Base-by-base conservation (phyloP, 2,329 filamentous ascomycete species). In the Chrysosporium queenslandicum region DNA sequence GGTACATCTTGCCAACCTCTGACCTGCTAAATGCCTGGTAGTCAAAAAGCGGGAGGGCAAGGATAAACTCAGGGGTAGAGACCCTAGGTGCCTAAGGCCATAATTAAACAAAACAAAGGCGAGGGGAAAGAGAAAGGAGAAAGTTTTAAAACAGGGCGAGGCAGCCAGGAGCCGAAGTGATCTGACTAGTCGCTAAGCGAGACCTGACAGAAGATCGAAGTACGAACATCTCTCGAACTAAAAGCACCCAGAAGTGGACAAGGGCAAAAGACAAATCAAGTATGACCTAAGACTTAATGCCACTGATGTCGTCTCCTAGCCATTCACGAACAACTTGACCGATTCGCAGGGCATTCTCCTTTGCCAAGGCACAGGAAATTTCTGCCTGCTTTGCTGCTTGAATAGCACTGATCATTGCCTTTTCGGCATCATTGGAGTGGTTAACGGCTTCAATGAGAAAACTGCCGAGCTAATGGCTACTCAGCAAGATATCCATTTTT, bases 401-500 rank as follows among this genome's bases (percentile, higher is more conserved):
- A 25, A 58, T 52, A 16, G 58, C 58, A 4, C 46, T 52, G 5
- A 60, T 45, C 58, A 60, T 60, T n/a, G 58, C 52, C 34, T 56
- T 56, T 23, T 60, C 57, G 0, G 58, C 58, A 37, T 60, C 57
- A 36, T 60, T 55, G n/a, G 55, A 56, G 40, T 59, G 45, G 34
- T 60, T 60, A n/a, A 60, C 54, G 0, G 56, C 52, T 37, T 60
- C 57, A 39, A 60, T 56, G 27, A 59, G 57, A 30, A 56, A 55
- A 50, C 54, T 56, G 11, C 55, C 58, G 5, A 60, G 46, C 54
- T 55, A 53, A 37, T 12, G 12, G 32, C n/a, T 23, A 9, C 21
- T 51, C 23, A 14, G 29, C n/a, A 45, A 53, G 6, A 9, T 20
- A 7, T 8, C 6, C 4, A 40, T 5, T 21, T 20, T 18, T 9